Evolutionary conservation across 140 eudicot genomes (phyloP).

Genomic region (Bidens hawaiensis): DNA sequence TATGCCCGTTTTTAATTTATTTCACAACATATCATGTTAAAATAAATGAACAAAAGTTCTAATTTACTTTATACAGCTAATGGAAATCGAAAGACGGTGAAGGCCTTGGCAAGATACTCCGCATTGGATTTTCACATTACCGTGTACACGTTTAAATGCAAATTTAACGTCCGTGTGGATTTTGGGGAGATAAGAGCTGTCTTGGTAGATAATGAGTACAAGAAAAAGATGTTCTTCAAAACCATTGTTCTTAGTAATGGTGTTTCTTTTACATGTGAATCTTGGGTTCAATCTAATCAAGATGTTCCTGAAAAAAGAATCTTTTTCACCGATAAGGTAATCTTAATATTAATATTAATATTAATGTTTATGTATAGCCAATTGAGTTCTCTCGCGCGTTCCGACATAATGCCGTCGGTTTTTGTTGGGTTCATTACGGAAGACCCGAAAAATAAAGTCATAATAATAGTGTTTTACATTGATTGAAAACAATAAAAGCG

Average conservation of each 20-base stretch:
- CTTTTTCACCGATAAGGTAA: slow-evolving; percentile 56
- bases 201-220: slow-evolving; percentile 39
- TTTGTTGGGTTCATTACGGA: no score
- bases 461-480: no score
- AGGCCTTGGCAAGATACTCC: slow-evolving; percentile 13
- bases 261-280: slow-evolving; percentile 38
- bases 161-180: slow-evolving; percentile 28
- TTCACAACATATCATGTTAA: background rate
- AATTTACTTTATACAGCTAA: slow-evolving; percentile 11
- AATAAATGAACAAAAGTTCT: no score
- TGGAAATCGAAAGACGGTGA: slow-evolving; percentile 13
- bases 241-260: slow-evolving; percentile 32
- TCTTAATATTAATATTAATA: background rate
- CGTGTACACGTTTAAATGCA: slow-evolving; percentile 26
- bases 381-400: no score
- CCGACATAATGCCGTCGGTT: no score
- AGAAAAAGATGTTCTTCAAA: slow-evolving; percentile 40
- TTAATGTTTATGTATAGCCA: no score
- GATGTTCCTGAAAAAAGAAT: slow-evolving; percentile 35
- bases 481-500: no score
- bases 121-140: slow-evolving; percentile 14
- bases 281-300: slow-evolving; percentile 53
- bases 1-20: background rate
- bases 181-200: slow-evolving; percentile 63
- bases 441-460: no score